These are phyloP conservation scores for Pelargonium myrrhifolium DNA, from an alignment of 441 rosid genomes.

Conservation along the genomic window DNA sequence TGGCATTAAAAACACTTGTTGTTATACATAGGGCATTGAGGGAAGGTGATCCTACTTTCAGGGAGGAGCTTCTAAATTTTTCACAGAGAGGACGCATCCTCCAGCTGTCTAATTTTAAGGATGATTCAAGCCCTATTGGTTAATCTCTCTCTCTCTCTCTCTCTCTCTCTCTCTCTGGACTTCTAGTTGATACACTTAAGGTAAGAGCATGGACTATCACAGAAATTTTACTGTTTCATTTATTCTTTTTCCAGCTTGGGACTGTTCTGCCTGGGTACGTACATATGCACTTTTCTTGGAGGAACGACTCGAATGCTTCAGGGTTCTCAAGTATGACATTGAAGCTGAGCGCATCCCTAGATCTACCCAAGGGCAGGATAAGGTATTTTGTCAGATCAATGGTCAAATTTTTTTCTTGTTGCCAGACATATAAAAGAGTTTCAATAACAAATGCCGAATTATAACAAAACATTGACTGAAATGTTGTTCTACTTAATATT, in stretches of 20 bases:
- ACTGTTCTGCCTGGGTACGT: slow-evolving; percentile 98
- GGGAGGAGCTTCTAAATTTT: slow-evolving; percentile 70
- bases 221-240: not conserved
- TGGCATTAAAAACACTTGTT: slow-evolving; percentile 82
- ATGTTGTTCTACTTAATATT: not conserved
- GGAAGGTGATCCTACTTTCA: slow-evolving; percentile 89
- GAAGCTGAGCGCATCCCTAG: slow-evolving; percentile 84
- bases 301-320: slow-evolving; percentile 93
- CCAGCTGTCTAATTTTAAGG: slow-evolving; percentile 90
- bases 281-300: slow-evolving; percentile 90
- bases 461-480: not conserved
- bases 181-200: slow-evolving; percentile 10
- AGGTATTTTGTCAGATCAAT: slow-evolving; percentile 36
- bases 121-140: slow-evolving; percentile 99
- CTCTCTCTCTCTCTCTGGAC: not conserved
- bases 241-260: slow-evolving; percentile 62
- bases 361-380: slow-evolving; percentile 72
- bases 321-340: slow-evolving; percentile 79
- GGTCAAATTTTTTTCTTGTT: not conserved
- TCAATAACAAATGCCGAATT: not conserved
- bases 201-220: not conserved
- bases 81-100: slow-evolving; percentile 78
- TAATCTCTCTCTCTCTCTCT: slow-evolving; percentile 4
- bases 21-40: slow-evolving; percentile 83
- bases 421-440: no score